phyloP scores from a whole-genome alignment of 768 basidiomycete genomes.

The Lactarius indigo region DNA sequence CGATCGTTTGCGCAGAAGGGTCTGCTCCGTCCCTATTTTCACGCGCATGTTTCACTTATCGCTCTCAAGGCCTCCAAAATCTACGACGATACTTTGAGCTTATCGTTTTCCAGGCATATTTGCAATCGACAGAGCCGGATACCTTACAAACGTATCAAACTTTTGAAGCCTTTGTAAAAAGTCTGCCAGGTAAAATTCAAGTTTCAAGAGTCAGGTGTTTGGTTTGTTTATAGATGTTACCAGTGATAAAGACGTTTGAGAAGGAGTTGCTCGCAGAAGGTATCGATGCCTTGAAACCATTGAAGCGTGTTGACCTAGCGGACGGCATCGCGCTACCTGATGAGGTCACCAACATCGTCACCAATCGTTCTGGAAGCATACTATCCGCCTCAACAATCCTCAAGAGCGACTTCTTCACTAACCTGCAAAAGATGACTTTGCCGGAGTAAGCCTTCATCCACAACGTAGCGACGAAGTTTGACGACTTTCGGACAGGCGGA shows the following conservation, averaged over 20 bases:
- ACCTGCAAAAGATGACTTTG: slow-evolving; percentile 93
- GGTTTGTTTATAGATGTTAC: neutral
- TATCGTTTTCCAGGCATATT: slow-evolving; percentile 86
- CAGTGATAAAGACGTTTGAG: slow-evolving; percentile 94
- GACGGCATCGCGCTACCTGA: slow-evolving; percentile 81
- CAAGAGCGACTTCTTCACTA: slow-evolving; percentile 93
- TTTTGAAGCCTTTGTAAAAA: slow-evolving; percentile 79
- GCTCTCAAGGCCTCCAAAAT: slow-evolving; percentile 61
- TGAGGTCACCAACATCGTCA: slow-evolving; percentile 84
- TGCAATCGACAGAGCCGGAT: slow-evolving; percentile 77
- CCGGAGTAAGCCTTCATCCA: slow-evolving; percentile 63
- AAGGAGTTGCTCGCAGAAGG: slow-evolving; percentile 83
- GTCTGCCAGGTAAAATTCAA: slow-evolving; percentile 64
- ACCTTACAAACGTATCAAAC: slow-evolving; percentile 70
- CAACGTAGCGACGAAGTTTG: neutral
- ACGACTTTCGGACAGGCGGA: slow-evolving; percentile 48
- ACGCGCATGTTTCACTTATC: neutral
- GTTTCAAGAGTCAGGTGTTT: slow-evolving; percentile 48
- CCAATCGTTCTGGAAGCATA: slow-evolving; percentile 79
- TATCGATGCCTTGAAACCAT: slow-evolving; percentile 72
- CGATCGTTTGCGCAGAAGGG: slow-evolving; percentile 68
- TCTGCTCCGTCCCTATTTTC: slow-evolving; percentile 28
- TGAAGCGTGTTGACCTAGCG: slow-evolving; percentile 64
- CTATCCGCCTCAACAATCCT: slow-evolving; percentile 89
- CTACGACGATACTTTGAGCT: slow-evolving; percentile 82